Conservation (phyloP, 495 filamentous ascomycete species). For the Penicillium tannophilum region DNA sequence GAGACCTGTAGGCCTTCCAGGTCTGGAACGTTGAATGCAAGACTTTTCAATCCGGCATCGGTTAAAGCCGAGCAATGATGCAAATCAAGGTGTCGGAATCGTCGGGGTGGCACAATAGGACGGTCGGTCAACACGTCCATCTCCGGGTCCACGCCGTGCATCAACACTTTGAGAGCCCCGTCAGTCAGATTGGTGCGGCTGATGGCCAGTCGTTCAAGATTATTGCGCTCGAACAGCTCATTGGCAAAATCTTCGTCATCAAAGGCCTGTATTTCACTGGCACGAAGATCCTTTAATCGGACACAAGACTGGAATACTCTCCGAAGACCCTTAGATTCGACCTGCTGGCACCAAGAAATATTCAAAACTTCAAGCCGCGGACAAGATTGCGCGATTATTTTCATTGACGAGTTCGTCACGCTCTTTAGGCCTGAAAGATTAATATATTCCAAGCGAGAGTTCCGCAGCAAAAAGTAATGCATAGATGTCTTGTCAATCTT, state of each 20-base stretch:
- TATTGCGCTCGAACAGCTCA: constrained; percentile 77
- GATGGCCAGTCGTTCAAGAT: constrained; percentile 75
- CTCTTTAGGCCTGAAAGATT: constrained; percentile 80
- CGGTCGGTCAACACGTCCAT: constrained; percentile 75
- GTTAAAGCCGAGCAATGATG: constrained; percentile 76
- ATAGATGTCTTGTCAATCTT: constrained; percentile 77
- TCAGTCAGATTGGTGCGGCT: constrained; percentile 79
- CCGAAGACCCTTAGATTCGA: constrained; percentile 80
- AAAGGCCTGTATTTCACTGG: constrained; percentile 80
- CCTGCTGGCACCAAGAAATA: constrained; percentile 85
- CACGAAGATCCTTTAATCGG: constrained; percentile 75
- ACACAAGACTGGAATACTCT: constrained; percentile 72
- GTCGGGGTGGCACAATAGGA: constrained; percentile 76
- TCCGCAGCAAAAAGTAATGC: constrained; percentile 77
- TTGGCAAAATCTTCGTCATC: constrained; percentile 67
- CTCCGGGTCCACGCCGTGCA: constrained; percentile 72
- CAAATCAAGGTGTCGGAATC: constrained; percentile 81
- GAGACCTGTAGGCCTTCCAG: constrained; percentile 81
- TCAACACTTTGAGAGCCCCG: constrained; percentile 65
- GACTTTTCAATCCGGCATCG: constrained; percentile 62
- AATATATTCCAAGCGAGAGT: constrained; percentile 74
- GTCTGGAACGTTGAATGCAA: constrained; percentile 75
- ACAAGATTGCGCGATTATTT: constrained; percentile 82
- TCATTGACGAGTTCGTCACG: constrained; percentile 83
- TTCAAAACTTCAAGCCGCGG: constrained; percentile 80